Percentiles rank a stretch among this genome's conserved stretches.
phyloP scores from a whole-genome alignment of 2,329 filamentous ascomycete species.

The Fusarium abutilonis region DNA sequence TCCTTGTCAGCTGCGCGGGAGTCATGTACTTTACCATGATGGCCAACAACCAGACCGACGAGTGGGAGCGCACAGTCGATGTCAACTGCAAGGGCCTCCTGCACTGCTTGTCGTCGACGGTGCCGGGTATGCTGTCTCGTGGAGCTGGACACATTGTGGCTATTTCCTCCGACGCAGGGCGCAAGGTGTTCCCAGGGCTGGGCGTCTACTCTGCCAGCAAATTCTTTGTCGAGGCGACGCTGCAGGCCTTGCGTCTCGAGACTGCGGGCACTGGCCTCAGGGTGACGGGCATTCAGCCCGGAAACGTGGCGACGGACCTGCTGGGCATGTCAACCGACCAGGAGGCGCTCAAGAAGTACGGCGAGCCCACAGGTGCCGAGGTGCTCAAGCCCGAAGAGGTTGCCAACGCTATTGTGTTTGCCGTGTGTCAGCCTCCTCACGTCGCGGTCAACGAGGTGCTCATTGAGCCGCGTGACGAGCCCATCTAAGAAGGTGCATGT shows the following conservation, averaged over 20 bases:
- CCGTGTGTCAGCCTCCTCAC: constrained; percentile 76
- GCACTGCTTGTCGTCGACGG: constrained; percentile 73
- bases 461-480: constrained; percentile 81
- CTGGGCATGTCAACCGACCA: constrained; percentile 78
- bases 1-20: constrained; percentile 81
- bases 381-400: constrained; percentile 79
- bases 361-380: constrained; percentile 77
- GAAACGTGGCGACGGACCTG: constrained; percentile 78
- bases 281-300: constrained; percentile 80
- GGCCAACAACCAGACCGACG: constrained; percentile 76
- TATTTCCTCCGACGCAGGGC: constrained; percentile 83
- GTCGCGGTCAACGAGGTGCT: constrained; percentile 83
- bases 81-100: constrained; percentile 88
- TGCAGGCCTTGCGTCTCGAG: constrained; percentile 79
- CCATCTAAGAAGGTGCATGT: constrained; percentile 60
- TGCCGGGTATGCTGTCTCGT: constrained; percentile 77
- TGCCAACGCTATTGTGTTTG: constrained; percentile 77
- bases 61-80: constrained; percentile 85
- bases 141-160: constrained; percentile 78
- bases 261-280: constrained; percentile 77
- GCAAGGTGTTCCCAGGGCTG: constrained; percentile 82
- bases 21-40: constrained; percentile 94
- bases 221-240: constrained; percentile 84
- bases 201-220: constrained; percentile 86
- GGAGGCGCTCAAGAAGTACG: constrained; percentile 82